phyloP scores from a whole-genome alignment of 106 monocot species.

The Triglochin maritima region DNA sequence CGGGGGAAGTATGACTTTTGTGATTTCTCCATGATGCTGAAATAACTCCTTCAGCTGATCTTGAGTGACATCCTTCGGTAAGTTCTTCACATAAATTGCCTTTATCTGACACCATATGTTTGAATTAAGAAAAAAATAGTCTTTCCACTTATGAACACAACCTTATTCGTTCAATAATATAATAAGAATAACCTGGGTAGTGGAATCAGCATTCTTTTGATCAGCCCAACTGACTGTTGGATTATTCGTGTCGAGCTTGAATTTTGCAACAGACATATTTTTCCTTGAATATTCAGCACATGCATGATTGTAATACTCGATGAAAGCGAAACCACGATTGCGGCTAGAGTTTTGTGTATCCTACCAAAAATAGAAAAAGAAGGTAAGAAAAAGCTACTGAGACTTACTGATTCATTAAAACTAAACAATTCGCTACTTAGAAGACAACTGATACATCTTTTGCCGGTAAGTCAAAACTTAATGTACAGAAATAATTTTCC shows the following conservation, averaged over 20 bases:
- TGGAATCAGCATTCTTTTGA: constrained; percentile 53
- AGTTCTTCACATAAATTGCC: constrained; percentile 88
- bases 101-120: constrained; percentile 44
- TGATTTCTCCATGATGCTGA: constrained; percentile 77
- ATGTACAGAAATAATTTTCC: too few relatives aligned
- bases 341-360: constrained; percentile 52
- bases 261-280: constrained; percentile 64
- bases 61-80: constrained; percentile 74
- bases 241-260: constrained; percentile 71
- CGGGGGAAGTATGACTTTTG: constrained; percentile 72
- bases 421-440: too few relatives aligned
- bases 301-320: constrained; percentile 92
- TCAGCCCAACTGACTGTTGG: constrained; percentile 98
- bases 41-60: constrained; percentile 70
- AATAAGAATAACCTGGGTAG: constrained; percentile 44
- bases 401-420: background rate
- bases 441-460: too few relatives aligned
- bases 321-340: constrained; percentile 79
- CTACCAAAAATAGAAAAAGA: constrained; percentile 20
- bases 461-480: too few relatives aligned
- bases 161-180: background rate
- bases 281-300: constrained; percentile 91
- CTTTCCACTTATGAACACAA: background rate
- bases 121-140: background rate
- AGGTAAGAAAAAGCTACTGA: background rate